Percentiles rank a stretch among this genome's conserved stretches.
phyloP scores from a whole-genome alignment of 331 rosid species.

The Pyrus hybrid region DNA sequence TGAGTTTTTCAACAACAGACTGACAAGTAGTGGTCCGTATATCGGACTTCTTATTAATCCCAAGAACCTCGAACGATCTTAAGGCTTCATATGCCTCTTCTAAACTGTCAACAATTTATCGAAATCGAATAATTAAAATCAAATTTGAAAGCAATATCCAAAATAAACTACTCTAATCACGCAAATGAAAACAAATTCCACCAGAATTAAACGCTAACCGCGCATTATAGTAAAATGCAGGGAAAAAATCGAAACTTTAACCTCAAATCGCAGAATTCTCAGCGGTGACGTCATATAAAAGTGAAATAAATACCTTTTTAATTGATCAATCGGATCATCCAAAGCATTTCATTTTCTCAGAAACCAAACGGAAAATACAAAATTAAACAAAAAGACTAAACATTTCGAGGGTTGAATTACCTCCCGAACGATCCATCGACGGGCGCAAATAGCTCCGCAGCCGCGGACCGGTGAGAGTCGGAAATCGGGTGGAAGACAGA shows the following conservation, averaged over 20 bases:
- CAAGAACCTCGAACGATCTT: conserved; percentile 67
- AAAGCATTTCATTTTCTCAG: background rate
- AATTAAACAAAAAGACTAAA: background rate
- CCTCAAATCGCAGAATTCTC: background rate
- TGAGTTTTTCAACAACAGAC: conserved; percentile 53
- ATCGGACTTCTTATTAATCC: conserved; percentile 46
- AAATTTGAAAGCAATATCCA: background rate
- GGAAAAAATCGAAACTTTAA: background rate
- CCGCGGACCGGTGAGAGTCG: conserved; percentile 75
- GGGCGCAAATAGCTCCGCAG: conserved; percentile 50
- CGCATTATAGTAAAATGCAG: background rate
- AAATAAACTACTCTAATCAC: background rate
- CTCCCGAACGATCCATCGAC: conserved; percentile 48
- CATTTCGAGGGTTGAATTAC: conserved; percentile 27
- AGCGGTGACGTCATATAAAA: background rate
- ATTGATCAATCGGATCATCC: background rate
- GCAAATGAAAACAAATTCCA: background rate
- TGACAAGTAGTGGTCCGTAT: conserved; percentile 38
- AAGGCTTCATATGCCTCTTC: conserved; percentile 74
- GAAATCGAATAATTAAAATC: conserved; percentile 12
- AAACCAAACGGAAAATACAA: background rate
- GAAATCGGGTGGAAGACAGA: conserved; percentile 58
- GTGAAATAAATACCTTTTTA: background rate
- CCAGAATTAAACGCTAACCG: background rate
- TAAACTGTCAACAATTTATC: conserved; percentile 39